These are phyloP conservation scores for Entophlyctis helioformis DNA, from an alignment of 192 early-diverging fungal genomes.

Conservation along the genomic window DNA sequence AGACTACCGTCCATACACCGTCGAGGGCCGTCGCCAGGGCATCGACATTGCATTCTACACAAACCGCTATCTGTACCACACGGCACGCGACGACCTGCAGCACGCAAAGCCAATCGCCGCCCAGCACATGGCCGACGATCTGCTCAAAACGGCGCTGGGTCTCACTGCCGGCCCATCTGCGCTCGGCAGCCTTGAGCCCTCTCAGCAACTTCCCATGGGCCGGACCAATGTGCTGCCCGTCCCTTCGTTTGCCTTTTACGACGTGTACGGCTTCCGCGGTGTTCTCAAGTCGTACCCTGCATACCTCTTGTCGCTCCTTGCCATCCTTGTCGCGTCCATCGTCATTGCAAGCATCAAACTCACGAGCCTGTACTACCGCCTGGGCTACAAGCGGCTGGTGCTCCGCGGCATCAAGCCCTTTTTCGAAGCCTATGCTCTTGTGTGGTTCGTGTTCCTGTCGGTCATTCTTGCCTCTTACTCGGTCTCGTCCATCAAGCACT, in stretches of 20 bases:
- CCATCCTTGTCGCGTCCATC: slow-evolving; percentile 5
- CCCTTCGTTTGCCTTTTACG: slow-evolving; percentile 9
- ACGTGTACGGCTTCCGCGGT: slow-evolving; percentile 1
- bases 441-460: slow-evolving; percentile 1
- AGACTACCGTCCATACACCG: too few species aligned
- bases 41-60: slow-evolving; percentile 16
- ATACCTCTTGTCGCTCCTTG: too few species aligned
- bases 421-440: slow-evolving; percentile 14
- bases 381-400: slow-evolving; percentile 7
- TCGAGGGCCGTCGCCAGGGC: too few species aligned
- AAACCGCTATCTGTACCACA: slow-evolving; percentile 31
- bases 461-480: slow-evolving; percentile 2
- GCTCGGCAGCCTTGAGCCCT: too few species aligned
- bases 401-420: slow-evolving; percentile 12
- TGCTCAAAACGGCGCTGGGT: slow-evolving; percentile 13
- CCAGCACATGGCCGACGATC: slow-evolving; percentile 34
- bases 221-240: too few species aligned
- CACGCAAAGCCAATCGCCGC: slow-evolving; percentile 14
- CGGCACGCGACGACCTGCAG: slow-evolving; percentile 18
- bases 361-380: slow-evolving; percentile 1
- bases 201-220: too few species aligned
- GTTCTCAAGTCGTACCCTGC: slow-evolving; percentile 9
- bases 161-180: too few species aligned
- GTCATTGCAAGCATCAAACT: slow-evolving; percentile 5
- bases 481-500: slow-evolving; percentile 11